Conservation (phyloP, 2,329 filamentous ascomycete species). For the Aspergillus tubingensis region DNA sequence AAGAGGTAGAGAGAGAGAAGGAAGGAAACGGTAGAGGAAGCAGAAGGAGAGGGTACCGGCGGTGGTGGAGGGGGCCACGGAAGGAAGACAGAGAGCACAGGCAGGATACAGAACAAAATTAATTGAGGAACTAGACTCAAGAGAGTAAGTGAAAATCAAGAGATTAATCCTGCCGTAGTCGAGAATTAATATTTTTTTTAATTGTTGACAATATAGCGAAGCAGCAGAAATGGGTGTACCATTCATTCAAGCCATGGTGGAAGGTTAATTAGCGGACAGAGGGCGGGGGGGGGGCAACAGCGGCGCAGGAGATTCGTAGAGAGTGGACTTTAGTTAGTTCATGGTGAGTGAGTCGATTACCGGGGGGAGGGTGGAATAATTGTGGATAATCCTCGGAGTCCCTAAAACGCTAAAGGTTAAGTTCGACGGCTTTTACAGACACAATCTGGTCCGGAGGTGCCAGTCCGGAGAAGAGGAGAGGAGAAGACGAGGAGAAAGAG, state of each 20-base stretch:
- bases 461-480: background rate
- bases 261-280: slow-evolving; percentile 3
- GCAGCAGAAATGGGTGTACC: background rate
- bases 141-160: background rate
- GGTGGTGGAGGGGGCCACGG: background rate
- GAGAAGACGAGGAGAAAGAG: background rate
- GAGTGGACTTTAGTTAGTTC: background rate
- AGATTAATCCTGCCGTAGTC: background rate
- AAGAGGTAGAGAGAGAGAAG: slow-evolving; percentile 1
- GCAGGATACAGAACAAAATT: background rate
- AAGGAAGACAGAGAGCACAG: background rate
- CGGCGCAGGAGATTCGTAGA: background rate
- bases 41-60: background rate
- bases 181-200: background rate
- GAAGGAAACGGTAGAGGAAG: background rate
- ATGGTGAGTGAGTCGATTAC: background rate
- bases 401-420: background rate
- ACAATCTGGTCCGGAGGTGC: background rate
- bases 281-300: background rate
- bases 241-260: background rate
- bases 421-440: background rate
- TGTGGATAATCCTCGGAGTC: background rate
- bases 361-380: background rate
- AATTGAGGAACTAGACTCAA: background rate
- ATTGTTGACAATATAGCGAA: background rate